Percentiles rank a stretch among this genome's conserved stretches.
These are phyloP conservation scores for Nitzschia putrida DNA, from an alignment of 108 stramenopile species.

Conservation along the genomic window DNA sequence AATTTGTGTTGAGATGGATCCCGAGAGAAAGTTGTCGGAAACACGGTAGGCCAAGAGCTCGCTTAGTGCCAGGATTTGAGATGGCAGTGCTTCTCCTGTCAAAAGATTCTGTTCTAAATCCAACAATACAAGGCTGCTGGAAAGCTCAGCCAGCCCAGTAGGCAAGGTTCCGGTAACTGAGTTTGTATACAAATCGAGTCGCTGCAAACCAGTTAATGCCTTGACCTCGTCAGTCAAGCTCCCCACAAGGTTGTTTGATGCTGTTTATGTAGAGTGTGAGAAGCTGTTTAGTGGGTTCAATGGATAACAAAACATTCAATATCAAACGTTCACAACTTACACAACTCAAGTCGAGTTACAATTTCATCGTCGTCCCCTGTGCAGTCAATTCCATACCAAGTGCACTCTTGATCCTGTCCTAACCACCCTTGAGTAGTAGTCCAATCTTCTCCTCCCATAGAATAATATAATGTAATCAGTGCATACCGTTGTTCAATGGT, in stretches of 20 bases:
- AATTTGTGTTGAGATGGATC: slow-evolving; percentile 40
- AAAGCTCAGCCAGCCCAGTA: slow-evolving; percentile 11
- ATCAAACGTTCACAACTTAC: slow-evolving; percentile 25
- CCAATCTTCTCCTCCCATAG: slow-evolving; percentile 45
- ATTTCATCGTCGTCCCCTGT: slow-evolving; percentile 3
- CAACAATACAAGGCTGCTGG: slow-evolving; percentile 27
- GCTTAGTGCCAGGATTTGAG: slow-evolving; percentile 26
- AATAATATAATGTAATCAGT: slow-evolving; percentile 59
- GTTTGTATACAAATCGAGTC: slow-evolving; percentile 34
- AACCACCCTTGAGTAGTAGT: slow-evolving; percentile 46
- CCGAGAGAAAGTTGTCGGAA: slow-evolving; percentile 52
- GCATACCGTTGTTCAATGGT: slow-evolving; percentile 56
- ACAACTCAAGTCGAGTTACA: slow-evolving; percentile 18
- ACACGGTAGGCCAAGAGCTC: slow-evolving; percentile 45
- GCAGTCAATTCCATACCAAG: slow-evolving; percentile 64
- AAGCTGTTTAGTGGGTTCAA: background rate
- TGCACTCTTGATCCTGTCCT: slow-evolving; percentile 57
- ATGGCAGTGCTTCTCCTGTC: slow-evolving; percentile 48
- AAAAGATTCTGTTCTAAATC: slow-evolving; percentile 47
- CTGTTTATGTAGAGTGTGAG: slow-evolving; percentile 8
- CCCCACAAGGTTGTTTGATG: slow-evolving; percentile 36
- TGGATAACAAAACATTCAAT: too few relatives aligned
- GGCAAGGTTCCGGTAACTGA: slow-evolving; percentile 41
- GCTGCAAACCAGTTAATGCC: slow-evolving; percentile 22
- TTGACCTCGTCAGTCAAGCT: slow-evolving; percentile 33